Base-by-base conservation (phyloP, 2,329 filamentous ascomycete species). In the Pseudogymnoascus sp. region DNA sequence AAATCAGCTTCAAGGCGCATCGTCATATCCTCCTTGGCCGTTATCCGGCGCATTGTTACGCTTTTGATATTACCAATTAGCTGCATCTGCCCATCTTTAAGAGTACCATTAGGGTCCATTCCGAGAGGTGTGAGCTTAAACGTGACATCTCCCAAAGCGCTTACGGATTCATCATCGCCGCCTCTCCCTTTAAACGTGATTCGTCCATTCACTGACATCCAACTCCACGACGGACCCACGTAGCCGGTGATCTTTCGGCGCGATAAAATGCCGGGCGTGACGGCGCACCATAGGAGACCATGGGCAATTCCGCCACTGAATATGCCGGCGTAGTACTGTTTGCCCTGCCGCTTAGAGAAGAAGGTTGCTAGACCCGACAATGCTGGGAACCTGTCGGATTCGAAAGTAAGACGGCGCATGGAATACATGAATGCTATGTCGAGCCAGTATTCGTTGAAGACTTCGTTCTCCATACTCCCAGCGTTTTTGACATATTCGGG, bases 141-240 rank as follows among this genome's bases (percentile, higher is more conserved):
- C 6, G 23, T 21, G 28, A 56, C 40, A 25, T 63, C 59, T 28
- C 53, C 59, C 31, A 63, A 56, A 16, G 53, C 62, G 60, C 56
- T 61, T 12, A 46, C 38, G 3, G 38, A 25, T 25, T 21, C 18
- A 36, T 23, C 16, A 21, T 38, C 40, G n/a, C 38, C 25, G 38
- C n/a, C 56, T 60, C 16, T 28, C 18, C 16, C 9, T n/a, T 38
- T 38, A 18, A 46, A 16, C 28, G 61, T 64, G 21, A 64, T 64
- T 34, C 34, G 18, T 11, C 60, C 49, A 64, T 53, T 60, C 18
- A 63, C 9, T 2, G 64, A 63, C 12, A 60, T 60, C 64, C 62
- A 65, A 31, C 62, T 63, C 64, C 62, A 62, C 6, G 62, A 63
- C 12, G 64, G 64, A 23, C 59, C 62, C 14, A 63, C 46, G 25